Percentiles rank a stretch among this genome's conserved stretches.
These are phyloP conservation scores for Cylindrodendrum hubeiense DNA, from an alignment of 2,329 filamentous ascomycete species.

Conservation along the genomic window DNA sequence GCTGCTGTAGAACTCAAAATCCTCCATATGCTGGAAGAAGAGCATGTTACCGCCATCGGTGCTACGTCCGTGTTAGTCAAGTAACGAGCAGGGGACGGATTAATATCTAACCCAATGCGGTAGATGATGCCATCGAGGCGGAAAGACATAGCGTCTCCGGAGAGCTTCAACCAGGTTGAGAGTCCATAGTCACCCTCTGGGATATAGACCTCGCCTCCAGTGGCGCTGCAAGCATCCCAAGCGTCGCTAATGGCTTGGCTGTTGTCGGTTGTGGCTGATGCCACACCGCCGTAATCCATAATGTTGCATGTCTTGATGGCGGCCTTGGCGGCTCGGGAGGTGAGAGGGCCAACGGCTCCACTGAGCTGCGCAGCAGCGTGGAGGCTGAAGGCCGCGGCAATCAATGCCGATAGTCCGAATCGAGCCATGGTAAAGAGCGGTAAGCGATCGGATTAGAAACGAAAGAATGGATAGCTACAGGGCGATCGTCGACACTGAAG, in stretches of 20 bases:
- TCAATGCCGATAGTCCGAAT: constrained; percentile 29
- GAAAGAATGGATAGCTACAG: constrained; percentile 19
- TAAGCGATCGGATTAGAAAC: constrained; percentile 6
- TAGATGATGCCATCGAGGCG: constrained; percentile 36
- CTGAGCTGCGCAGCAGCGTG: constrained; percentile 37
- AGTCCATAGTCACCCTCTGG: constrained; percentile 36
- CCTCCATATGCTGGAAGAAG: constrained; percentile 34
- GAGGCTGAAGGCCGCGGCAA: constrained; percentile 31
- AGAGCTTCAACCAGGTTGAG: constrained; percentile 32
- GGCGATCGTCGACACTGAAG: constrained; percentile 10
- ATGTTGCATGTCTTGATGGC: constrained; percentile 37
- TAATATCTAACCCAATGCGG: constrained; percentile 28
- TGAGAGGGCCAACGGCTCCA: constrained; percentile 34
- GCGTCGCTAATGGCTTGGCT: constrained; percentile 33
- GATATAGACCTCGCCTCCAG: constrained; percentile 34
- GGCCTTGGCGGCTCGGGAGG: constrained; percentile 25
- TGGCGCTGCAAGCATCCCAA: constrained; percentile 29
- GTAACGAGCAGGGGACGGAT: rapidly evolving
- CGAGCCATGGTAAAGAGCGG: constrained; percentile 23
- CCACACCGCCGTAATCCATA: constrained; percentile 32
- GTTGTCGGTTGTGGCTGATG: constrained; percentile 30
- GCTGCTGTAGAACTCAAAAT: constrained; percentile 39
- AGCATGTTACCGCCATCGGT: constrained; percentile 34
- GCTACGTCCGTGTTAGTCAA: constrained; percentile 8
- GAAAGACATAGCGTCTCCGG: constrained; percentile 34